Conservation (phyloP, 352 stramenopile genomes). For the Globisporangium emineosum region DNA sequence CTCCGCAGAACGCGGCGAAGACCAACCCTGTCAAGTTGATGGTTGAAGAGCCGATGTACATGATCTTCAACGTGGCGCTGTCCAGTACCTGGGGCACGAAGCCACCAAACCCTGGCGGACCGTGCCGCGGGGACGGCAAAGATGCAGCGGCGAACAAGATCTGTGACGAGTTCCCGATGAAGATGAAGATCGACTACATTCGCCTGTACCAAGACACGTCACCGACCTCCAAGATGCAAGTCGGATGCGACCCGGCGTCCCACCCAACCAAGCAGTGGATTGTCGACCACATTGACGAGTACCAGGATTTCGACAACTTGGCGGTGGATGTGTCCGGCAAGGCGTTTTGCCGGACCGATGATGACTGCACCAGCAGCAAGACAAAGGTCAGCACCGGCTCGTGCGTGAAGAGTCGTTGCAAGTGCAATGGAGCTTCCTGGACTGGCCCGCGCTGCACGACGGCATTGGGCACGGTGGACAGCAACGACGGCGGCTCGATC, state of each 20-base stretch:
- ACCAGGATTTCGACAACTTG: constrained; percentile 62
- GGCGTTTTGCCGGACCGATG: constrained; percentile 48
- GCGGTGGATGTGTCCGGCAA: constrained; percentile 56
- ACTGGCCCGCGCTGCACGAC: constrained; percentile 48
- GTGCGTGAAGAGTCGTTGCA: constrained; percentile 35
- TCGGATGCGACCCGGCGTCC: constrained; percentile 53
- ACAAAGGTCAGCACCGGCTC: constrained; percentile 28
- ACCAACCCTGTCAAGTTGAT: constrained; percentile 88
- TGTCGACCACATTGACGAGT: constrained; percentile 67
- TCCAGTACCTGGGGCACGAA: constrained; percentile 85
- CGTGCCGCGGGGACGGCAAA: constrained; percentile 47
- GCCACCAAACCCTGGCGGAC: constrained; percentile 58
- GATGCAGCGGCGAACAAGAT: constrained; percentile 47
- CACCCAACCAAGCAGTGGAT: constrained; percentile 81
- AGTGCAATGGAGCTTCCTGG: constrained; percentile 36
- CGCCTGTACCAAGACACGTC: constrained; percentile 68
- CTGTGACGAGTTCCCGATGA: constrained; percentile 64
- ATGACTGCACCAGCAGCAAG: constrained; percentile 47
- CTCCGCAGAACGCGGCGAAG: constrained; percentile 42
- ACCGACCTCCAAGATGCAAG: constrained; percentile 37
- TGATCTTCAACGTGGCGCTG: constrained; percentile 95
- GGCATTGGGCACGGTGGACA: constrained; percentile 4
- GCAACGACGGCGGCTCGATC: constrained; percentile 2
- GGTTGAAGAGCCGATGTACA: constrained; percentile 93
- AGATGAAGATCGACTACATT: constrained; percentile 79